These are phyloP conservation scores for Olyra latifolia DNA, from an alignment of 176 grass and related monocot genomes.

Conservation along the genomic window DNA sequence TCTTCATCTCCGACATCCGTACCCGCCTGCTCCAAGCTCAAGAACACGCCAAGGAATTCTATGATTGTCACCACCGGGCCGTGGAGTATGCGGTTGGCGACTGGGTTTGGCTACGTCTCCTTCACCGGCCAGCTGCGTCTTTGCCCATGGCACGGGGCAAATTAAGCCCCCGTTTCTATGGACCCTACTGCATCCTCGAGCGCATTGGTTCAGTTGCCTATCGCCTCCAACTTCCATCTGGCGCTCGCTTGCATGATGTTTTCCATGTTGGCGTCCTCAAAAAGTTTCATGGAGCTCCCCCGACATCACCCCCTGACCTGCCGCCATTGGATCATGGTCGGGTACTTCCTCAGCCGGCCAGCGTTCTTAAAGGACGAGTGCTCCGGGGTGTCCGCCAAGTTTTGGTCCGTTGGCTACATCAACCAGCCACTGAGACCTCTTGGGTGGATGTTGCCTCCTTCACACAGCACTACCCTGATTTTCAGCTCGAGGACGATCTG, in stretches of 20 bases:
- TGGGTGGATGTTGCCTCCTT: no score
- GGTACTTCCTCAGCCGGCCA: fast-evolving
- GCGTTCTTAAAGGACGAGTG: fast-evolving
- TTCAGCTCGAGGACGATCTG: no score
- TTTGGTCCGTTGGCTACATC: not conserved
- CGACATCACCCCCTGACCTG: fast-evolving
- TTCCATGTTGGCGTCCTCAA: not conserved
- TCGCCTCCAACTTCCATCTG: not conserved
- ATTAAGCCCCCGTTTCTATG: not conserved
- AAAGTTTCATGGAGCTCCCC: not conserved
- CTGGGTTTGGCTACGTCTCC: not conserved
- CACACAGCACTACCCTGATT: no score
- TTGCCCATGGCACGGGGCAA: fast-evolving
- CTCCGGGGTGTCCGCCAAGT: not conserved
- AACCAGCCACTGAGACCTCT: no score
- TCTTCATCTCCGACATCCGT: not conserved
- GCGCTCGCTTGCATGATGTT: not conserved
- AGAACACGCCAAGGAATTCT: not conserved
- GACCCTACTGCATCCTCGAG: not conserved
- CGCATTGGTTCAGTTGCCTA: not conserved
- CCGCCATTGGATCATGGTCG: not conserved
- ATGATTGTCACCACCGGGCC: not conserved
- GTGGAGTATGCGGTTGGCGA: fast-evolving
- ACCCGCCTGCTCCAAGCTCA: not conserved
- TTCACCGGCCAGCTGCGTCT: fast-evolving